A percentile compares a stretch with the other conserved stretches of the same genome.
These are phyloP conservation scores for Volvox africanus DNA, from an alignment of 139 green algal genomes.

Conservation along the genomic window DNA sequence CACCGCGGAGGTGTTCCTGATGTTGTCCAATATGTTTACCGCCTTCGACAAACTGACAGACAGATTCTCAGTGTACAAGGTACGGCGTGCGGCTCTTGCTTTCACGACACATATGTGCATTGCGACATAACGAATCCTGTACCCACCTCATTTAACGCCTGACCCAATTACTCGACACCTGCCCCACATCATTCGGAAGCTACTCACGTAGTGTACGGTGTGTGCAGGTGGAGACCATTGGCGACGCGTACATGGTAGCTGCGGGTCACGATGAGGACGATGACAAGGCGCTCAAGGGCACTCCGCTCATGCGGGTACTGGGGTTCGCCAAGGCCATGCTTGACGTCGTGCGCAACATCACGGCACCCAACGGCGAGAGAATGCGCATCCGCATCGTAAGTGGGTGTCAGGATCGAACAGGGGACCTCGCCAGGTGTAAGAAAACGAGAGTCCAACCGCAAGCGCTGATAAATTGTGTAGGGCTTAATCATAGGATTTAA, in stretches of 20 bases:
- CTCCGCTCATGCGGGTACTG: constrained; percentile 57
- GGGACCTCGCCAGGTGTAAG: too few relatives aligned
- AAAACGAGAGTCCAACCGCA: too few relatives aligned
- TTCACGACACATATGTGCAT: too few relatives aligned
- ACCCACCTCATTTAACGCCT: too few relatives aligned
- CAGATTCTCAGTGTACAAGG: constrained; percentile 64
- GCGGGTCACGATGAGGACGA: constrained; percentile 63
- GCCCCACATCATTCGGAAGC: too few relatives aligned
- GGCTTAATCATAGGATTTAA: too few relatives aligned
- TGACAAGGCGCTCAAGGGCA: constrained; percentile 45
- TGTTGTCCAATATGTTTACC: constrained; percentile 69
- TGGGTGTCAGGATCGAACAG: not conserved
- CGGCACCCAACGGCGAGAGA: constrained; percentile 51
- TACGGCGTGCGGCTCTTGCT: not conserved
- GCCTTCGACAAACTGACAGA: constrained; percentile 68
- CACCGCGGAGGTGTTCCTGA: constrained; percentile 62
- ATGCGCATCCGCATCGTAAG: constrained; percentile 62
- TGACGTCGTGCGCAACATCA: constrained; percentile 60
- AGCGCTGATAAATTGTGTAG: too few relatives aligned
- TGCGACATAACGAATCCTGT: too few relatives aligned
- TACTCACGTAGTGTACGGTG: too few relatives aligned
- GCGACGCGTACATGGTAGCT: constrained; percentile 73
- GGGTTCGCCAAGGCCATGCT: constrained; percentile 67
- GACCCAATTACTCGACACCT: too few relatives aligned
- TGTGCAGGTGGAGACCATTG: constrained; percentile 64